Conservation (phyloP, 805 yeast genomes). For the Lachancea waltii region DNA sequence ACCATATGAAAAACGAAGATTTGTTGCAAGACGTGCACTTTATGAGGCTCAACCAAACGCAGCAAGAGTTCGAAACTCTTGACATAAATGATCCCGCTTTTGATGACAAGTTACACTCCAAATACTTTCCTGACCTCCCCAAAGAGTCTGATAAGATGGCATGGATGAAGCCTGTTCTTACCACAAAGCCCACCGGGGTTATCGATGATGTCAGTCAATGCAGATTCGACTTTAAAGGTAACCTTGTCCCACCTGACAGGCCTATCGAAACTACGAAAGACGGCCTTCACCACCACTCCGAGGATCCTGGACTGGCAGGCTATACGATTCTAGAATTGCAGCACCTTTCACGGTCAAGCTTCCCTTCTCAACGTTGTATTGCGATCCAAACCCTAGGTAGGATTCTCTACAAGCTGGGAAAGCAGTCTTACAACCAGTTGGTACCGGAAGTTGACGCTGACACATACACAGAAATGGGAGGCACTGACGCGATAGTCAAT, state of each 20-base stretch:
- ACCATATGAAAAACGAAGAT: conserved; percentile 39
- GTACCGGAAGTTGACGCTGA: conserved; percentile 40
- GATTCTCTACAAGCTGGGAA: conserved; percentile 72
- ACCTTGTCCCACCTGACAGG: conserved; percentile 55
- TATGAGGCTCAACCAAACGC: conserved; percentile 43
- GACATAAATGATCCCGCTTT: conserved; percentile 76
- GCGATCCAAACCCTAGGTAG: conserved; percentile 86
- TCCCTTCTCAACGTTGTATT: conserved; percentile 79
- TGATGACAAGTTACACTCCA: conserved; percentile 68
- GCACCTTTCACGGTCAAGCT: conserved; percentile 69
- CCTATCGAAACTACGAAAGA: conserved; percentile 44
- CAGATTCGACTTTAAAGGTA: conserved; percentile 84
- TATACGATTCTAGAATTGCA: conserved; percentile 81
- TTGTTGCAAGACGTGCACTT: conserved; percentile 53
- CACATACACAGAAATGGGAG: conserved; percentile 36
- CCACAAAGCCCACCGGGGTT: conserved; percentile 29
- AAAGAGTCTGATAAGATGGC: conserved; percentile 72
- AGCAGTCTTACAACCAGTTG: conserved; percentile 47
- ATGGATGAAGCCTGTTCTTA: conserved; percentile 80
- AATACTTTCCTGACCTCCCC: conserved; percentile 86
- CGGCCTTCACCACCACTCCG: conserved; percentile 90
- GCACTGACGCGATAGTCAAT: conserved; percentile 31
- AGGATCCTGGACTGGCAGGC: conserved; percentile 84
- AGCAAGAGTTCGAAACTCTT: conserved; percentile 29
- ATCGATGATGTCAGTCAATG: conserved; percentile 54